Evolutionary conservation across 192 early-diverging fungal species (phyloP).

Genomic region (Entomortierella lignicola): DNA sequence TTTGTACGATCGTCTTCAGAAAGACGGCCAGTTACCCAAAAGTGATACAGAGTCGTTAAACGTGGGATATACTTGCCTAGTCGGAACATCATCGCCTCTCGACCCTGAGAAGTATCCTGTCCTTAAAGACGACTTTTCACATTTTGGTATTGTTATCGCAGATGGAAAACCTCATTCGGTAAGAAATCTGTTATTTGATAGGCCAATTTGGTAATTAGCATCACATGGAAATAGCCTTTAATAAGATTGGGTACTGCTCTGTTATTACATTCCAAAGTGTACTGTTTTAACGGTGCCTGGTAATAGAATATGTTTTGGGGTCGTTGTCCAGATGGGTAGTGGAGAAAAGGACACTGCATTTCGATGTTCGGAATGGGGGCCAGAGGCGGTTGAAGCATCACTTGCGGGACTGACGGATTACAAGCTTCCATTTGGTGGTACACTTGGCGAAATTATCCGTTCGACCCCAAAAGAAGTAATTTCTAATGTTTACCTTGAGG

Average conservation of each 20-base stretch:
- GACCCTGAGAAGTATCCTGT: slow-evolving; percentile 30
- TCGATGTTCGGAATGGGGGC: slow-evolving; percentile 26
- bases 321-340: slow-evolving; percentile 6
- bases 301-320: slow-evolving; percentile 11
- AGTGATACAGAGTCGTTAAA: slow-evolving; percentile 13
- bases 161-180: slow-evolving; percentile 31
- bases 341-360: slow-evolving; percentile 14
- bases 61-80: slow-evolving; percentile 15
- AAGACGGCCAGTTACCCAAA: slow-evolving; percentile 23
- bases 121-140: slow-evolving; percentile 18
- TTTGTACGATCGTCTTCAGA: slow-evolving; percentile 24
- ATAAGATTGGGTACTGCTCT: background rate
- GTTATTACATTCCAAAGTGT: slow-evolving; percentile 32
- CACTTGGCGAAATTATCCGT: slow-evolving; percentile 33
- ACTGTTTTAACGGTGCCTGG: slow-evolving; percentile 11
- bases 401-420: slow-evolving; percentile 5
- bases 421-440: slow-evolving; percentile 22
- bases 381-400: background rate
- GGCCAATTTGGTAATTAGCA: no score
- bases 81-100: slow-evolving; percentile 20
- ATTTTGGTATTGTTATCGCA: slow-evolving; percentile 14
- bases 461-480: slow-evolving; percentile 26
- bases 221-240: no score
- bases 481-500: slow-evolving; percentile 38
- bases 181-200: background rate